A percentile compares a stretch with the other conserved stretches of the same genome.
phyloP scores from a whole-genome alignment of 2,329 filamentous ascomycete genomes.

The Fusarium stilboides region DNA sequence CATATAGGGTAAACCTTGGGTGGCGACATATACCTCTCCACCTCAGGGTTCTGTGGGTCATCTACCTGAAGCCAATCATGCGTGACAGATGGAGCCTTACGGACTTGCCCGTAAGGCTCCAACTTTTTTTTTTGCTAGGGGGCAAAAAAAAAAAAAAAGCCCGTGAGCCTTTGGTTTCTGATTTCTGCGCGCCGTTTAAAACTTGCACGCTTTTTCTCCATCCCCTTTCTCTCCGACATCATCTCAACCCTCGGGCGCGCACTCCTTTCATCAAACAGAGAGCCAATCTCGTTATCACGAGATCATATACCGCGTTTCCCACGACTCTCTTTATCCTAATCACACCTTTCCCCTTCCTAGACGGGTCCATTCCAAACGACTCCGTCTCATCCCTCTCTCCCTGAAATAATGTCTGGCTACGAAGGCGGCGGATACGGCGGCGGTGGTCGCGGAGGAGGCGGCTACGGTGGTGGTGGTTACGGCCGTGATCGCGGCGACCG shows the following conservation, averaged over 20 bases:
- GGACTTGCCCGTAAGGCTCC: conserved; percentile 45
- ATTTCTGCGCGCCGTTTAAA: conserved; percentile 49
- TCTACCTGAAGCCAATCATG: neutral
- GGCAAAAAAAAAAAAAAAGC: conserved; percentile 51
- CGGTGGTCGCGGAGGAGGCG: conserved; percentile 52
- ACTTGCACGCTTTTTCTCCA: conserved; percentile 48
- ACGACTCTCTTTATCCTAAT: conserved; percentile 42
- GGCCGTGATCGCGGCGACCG: conserved; percentile 62
- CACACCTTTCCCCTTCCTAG: conserved; percentile 25
- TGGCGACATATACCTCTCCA: no score
- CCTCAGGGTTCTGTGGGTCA: conserved; percentile 25
- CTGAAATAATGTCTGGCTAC: conserved; percentile 61
- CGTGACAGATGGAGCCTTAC: neutral
- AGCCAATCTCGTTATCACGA: conserved; percentile 41
- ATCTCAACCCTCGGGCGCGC: conserved; percentile 50
- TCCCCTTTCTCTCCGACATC: conserved; percentile 43
- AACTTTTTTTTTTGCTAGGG: conserved; percentile 48
- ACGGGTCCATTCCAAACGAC: conserved; percentile 28
- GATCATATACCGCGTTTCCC: conserved; percentile 37
- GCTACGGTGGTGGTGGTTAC: conserved; percentile 56
- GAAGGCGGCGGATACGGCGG: conserved; percentile 52
- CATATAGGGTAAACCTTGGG: no score
- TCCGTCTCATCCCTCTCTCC: conserved; percentile 35
- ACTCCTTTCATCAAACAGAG: conserved; percentile 51
- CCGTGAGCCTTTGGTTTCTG: no score